A percentile compares a stretch with the other conserved stretches of the same genome.
Evolutionary conservation across 2,329 filamentous ascomycete species (phyloP).

Genomic region (Venturia oleaginea): DNA sequence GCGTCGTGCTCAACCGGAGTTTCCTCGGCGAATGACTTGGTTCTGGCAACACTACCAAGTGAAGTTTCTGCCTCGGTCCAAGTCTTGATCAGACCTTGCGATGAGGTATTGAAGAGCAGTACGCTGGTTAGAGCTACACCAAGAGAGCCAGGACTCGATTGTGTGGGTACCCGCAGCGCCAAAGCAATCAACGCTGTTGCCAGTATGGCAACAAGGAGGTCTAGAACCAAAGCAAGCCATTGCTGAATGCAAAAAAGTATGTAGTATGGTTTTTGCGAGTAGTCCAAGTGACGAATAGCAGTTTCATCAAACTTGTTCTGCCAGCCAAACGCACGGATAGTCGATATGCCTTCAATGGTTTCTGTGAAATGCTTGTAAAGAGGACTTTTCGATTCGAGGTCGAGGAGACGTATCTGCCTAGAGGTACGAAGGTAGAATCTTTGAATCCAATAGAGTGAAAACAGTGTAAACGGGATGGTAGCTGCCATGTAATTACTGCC

Average conservation of each 20-base stretch:
- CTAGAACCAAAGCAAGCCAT: slow-evolving; percentile 35
- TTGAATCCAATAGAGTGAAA: slow-evolving; percentile 25
- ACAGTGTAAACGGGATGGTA: slow-evolving; percentile 19
- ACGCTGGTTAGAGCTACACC: slow-evolving; percentile 47
- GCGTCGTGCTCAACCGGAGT: slow-evolving; percentile 35
- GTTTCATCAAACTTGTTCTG: slow-evolving; percentile 30
- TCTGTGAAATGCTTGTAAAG: slow-evolving; percentile 42
- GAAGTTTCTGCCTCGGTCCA: slow-evolving; percentile 52
- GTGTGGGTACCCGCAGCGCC: slow-evolving; percentile 22
- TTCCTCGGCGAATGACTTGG: slow-evolving; percentile 42
- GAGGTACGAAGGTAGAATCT: slow-evolving; percentile 35
- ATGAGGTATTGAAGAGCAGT: slow-evolving; percentile 43
- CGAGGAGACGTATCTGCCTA: slow-evolving; percentile 34
- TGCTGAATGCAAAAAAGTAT: slow-evolving; percentile 37
- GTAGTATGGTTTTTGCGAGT: slow-evolving; percentile 36
- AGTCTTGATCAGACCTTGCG: slow-evolving; percentile 40
- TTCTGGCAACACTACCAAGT: slow-evolving; percentile 47
- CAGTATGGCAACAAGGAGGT: slow-evolving; percentile 32
- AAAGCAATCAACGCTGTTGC: slow-evolving; percentile 29
- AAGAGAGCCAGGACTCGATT: slow-evolving; percentile 36
- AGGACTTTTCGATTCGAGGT: slow-evolving; percentile 35
- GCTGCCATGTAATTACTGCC: slow-evolving; percentile 20
- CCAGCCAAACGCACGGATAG: slow-evolving; percentile 45
- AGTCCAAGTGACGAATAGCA: slow-evolving; percentile 31
- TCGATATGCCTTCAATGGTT: slow-evolving; percentile 38